Percentiles rank a stretch among this genome's conserved stretches.
These are phyloP conservation scores for Cyberlindnera euphorbiiphila DNA, from an alignment of 805 yeast genomes.

Conservation along the genomic window DNA sequence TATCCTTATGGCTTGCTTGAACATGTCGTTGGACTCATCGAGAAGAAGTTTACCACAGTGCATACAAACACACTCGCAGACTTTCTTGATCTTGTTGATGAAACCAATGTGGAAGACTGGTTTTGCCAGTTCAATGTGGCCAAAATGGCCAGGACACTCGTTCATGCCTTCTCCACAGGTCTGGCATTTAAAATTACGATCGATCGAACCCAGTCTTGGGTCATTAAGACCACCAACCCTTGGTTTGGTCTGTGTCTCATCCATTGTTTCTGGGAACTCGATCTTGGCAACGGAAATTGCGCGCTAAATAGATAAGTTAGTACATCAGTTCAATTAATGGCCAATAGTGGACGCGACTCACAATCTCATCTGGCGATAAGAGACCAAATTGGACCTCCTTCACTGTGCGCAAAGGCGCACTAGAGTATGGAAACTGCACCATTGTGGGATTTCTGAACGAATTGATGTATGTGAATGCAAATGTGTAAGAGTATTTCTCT, in stretches of 20 bases:
- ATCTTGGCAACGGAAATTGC: conserved; percentile 97
- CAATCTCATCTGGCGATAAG: conserved; percentile 92
- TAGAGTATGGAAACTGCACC: conserved; percentile 81
- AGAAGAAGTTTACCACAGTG: conserved; percentile 93
- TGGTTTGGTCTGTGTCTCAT: conserved; percentile 90
- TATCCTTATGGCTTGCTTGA: conserved; percentile 84
- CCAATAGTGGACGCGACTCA: conserved; percentile 27
- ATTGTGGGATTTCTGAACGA: conserved; percentile 20
- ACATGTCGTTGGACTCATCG: conserved; percentile 66
- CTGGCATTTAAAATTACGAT: conserved; percentile 95
- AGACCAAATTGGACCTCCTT: conserved; percentile 99
- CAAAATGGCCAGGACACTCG: conserved; percentile 99
- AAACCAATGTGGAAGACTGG: conserved; percentile 98
- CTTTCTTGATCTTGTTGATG: conserved; percentile 88
- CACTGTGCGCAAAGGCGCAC: conserved; percentile 96
- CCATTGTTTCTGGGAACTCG: conserved; percentile 99
- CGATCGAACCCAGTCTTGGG: conserved; percentile 95
- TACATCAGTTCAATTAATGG: not conserved
- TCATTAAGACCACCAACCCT: conserved; percentile 96
- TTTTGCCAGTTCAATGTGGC: conserved; percentile 96
- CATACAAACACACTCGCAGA: conserved; percentile 96
- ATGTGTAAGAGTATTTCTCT: too few relatives aligned
- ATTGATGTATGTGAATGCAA: conserved; percentile 2
- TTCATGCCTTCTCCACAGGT: conserved; percentile 99
- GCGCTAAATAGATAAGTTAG: conserved; percentile 40